Evolutionary conservation across 768 basidiomycete genomes (phyloP).

Genomic region (Aureoboletus auriporus): DNA sequence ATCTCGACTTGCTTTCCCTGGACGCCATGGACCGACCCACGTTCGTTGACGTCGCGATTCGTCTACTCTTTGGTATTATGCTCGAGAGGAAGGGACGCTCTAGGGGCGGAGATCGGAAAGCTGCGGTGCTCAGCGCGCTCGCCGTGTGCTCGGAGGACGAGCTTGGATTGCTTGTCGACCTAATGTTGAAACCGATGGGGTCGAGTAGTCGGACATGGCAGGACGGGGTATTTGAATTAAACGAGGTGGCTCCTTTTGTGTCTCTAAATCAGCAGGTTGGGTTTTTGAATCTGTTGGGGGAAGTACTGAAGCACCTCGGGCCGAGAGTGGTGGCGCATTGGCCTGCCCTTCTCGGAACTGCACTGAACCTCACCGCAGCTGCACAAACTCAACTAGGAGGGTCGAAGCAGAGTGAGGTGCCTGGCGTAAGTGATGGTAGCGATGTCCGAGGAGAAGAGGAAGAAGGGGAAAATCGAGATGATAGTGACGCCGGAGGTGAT

Average conservation of each 20-base stretch:
- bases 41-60: conserved; percentile 64
- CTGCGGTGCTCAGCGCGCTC: conserved; percentile 71
- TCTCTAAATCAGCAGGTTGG: conserved; percentile 73
- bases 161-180: conserved; percentile 69
- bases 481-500: conserved; percentile 33
- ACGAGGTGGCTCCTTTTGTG: conserved; percentile 28
- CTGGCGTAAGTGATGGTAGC: conserved; percentile 12
- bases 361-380: conserved; percentile 58
- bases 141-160: conserved; percentile 70
- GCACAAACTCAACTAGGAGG: conserved; percentile 57
- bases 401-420: conserved; percentile 20
- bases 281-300: conserved; percentile 79
- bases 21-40: conserved; percentile 54
- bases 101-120: conserved; percentile 60
- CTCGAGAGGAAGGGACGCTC: conserved; percentile 70
- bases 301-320: conserved; percentile 80
- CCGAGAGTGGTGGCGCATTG: conserved; percentile 65
- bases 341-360: conserved; percentile 69
- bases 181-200: conserved; percentile 80
- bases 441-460: conserved; percentile 31
- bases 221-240: conserved; percentile 28
- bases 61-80: conserved; percentile 86
- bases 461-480: conserved; percentile 33
- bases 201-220: conserved; percentile 25
- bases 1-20: conserved; percentile 62